A percentile compares a stretch with the other conserved stretches of the same genome.
phyloP scores from a whole-genome alignment of 306 rosid species.

The Neltuma alba region DNA sequence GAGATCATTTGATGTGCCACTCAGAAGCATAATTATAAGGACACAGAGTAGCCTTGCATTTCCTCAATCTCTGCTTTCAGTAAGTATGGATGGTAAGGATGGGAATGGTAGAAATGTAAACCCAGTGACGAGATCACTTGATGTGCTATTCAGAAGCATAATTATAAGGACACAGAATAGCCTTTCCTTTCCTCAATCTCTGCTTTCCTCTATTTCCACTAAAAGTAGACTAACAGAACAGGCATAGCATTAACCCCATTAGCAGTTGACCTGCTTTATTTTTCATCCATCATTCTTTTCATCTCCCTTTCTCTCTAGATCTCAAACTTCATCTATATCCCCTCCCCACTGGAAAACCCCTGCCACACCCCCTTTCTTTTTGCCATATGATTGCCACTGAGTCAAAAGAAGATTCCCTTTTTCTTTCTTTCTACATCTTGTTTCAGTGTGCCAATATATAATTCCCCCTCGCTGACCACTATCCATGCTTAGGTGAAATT shows the following conservation, averaged over 20 bases:
- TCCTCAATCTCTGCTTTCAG: too few species aligned
- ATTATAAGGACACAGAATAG: neutral
- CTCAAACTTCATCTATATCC: neutral
- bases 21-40: too few species aligned
- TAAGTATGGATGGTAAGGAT: neutral
- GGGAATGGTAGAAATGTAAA: neutral
- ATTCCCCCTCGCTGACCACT: neutral
- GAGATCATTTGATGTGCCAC: too few species aligned
- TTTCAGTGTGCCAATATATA: too few species aligned
- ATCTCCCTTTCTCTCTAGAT: neutral
- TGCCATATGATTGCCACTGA: neutral
- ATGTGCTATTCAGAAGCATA: neutral
- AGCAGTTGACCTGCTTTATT: neutral
- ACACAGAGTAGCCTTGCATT: too few species aligned
- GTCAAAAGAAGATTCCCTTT: neutral
- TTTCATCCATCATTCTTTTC: neutral
- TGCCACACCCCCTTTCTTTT: neutral
- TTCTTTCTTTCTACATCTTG: neutral
- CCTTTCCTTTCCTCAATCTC: neutral
- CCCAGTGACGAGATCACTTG: neutral
- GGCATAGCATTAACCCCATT: neutral
- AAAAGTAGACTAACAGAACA: neutral
- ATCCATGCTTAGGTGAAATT: neutral
- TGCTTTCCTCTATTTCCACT: neutral
- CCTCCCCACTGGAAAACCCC: neutral